Evolutionary conservation across 345 rosid genomes (phyloP).

Genomic region (Eucalyptus polyanthemos): DNA sequence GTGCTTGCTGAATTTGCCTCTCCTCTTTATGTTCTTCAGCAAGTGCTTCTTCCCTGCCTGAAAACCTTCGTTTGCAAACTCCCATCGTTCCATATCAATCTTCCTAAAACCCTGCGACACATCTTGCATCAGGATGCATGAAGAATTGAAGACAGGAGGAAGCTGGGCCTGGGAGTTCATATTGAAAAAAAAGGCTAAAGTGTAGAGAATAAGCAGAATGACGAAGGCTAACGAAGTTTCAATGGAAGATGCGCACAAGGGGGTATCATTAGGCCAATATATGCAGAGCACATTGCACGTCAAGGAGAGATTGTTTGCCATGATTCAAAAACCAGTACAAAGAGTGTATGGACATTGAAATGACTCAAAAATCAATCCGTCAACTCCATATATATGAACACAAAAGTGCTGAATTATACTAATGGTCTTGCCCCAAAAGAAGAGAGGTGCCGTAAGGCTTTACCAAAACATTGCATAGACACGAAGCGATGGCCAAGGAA

Average conservation of each 20-base stretch:
- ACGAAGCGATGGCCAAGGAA: no score
- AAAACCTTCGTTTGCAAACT: no score
- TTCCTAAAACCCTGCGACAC: constrained; percentile 21
- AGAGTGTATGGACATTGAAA: neutral
- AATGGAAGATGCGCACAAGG: neutral
- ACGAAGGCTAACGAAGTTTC: neutral
- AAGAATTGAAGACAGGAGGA: neutral
- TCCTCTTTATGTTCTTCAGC: no score
- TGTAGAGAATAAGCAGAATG: neutral
- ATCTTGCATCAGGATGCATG: neutral
- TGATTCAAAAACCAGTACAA: neutral
- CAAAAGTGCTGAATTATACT: neutral
- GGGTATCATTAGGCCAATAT: neutral
- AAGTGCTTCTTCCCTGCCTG: no score
- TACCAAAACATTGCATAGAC: no score
- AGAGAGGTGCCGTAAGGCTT: neutral
- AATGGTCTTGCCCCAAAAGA: neutral
- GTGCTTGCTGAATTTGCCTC: no score
- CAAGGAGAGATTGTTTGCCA: neutral
- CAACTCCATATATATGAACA: neutral
- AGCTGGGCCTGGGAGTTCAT: neutral
- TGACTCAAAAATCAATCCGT: neutral
- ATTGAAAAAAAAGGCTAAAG: neutral
- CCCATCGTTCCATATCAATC: no score
- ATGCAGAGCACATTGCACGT: neutral